These are phyloP conservation scores for Hypoxylon lenormandii DNA, from an alignment of 495 filamentous ascomycete species.

Conservation along the genomic window DNA sequence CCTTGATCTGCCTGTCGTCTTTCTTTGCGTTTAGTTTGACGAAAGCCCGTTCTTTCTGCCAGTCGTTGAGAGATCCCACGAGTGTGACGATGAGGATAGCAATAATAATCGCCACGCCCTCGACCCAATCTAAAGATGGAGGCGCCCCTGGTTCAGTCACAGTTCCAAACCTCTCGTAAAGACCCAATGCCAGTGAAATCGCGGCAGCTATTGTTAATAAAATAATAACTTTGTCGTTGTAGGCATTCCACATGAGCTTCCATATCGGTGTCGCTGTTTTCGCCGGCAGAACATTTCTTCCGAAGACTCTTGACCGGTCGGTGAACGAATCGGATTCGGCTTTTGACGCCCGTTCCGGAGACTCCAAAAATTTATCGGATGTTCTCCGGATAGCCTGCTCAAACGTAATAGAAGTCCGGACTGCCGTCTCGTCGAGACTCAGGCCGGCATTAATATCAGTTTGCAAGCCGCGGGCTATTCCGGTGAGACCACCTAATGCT, in stretches of 20 bases:
- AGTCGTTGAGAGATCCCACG: constrained; percentile 77
- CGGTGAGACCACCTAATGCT: constrained; percentile 79
- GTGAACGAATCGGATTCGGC: constrained; percentile 35
- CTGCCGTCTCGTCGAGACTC: constrained; percentile 75
- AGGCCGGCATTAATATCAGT: constrained; percentile 76
- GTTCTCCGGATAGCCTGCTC: constrained; percentile 65
- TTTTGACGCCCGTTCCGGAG: constrained; percentile 23
- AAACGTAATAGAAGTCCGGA: constrained; percentile 76
- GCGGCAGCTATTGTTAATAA: constrained; percentile 81
- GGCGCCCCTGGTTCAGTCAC: constrained; percentile 56
- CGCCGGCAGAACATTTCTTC: constrained; percentile 75
- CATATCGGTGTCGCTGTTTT: constrained; percentile 77
- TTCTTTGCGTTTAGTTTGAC: constrained; percentile 78
- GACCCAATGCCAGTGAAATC: constrained; percentile 84
- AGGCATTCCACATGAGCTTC: constrained; percentile 81
- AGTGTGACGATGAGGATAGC: constrained; percentile 76
- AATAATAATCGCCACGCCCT: constrained; percentile 77
- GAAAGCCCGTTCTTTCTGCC: constrained; percentile 78
- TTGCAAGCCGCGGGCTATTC: constrained; percentile 80
- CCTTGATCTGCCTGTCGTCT: constrained; percentile 77
- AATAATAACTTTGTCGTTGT: constrained; percentile 85
- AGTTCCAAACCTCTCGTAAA: constrained; percentile 67
- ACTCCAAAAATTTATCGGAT: constrained; percentile 32
- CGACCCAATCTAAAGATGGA: constrained; percentile 78
- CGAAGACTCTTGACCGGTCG: constrained; percentile 77